Conservation (phyloP, 2,329 filamentous ascomycete genomes). For the Diaporthe citrichinensis region DNA sequence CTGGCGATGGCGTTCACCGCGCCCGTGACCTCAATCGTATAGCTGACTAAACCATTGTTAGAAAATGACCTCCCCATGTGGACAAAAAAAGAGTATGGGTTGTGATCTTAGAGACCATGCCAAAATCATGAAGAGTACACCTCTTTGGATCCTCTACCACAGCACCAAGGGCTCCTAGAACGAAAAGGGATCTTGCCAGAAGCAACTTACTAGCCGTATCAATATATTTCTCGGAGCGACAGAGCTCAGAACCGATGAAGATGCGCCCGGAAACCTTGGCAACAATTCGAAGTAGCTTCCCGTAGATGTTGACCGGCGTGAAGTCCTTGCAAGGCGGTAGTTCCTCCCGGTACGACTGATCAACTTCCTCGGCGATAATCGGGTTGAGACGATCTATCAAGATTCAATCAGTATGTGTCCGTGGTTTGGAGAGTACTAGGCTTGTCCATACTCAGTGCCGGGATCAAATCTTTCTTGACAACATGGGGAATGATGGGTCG, state of each 20-base stretch:
- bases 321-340: conserved; percentile 56
- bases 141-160: neutral
- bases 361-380: conserved; percentile 55
- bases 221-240: conserved; percentile 60
- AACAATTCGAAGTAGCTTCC: conserved; percentile 59
- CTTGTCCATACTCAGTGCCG: conserved; percentile 33
- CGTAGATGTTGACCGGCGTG: conserved; percentile 57
- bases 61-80: neutral
- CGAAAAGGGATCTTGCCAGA: neutral
- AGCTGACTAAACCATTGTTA: conserved; percentile 51
- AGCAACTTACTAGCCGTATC: conserved; percentile 53
- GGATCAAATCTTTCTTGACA: conserved; percentile 37
- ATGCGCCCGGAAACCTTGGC: conserved; percentile 61
- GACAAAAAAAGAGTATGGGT: neutral
- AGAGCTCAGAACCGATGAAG: conserved; percentile 63
- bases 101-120: neutral
- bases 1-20: conserved; percentile 50
- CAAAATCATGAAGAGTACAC: neutral
- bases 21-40: conserved; percentile 58
- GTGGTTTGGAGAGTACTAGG: neutral
- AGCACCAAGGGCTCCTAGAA: neutral
- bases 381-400: conserved; percentile 53
- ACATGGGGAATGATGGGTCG: conserved; percentile 37
- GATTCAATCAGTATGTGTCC: neutral
- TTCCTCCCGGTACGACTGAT: conserved; percentile 50